A percentile compares a stretch with the other conserved stretches of the same genome.
phyloP scores from a whole-genome alignment of 305 asterid species.

The Striga hermonthica region DNA sequence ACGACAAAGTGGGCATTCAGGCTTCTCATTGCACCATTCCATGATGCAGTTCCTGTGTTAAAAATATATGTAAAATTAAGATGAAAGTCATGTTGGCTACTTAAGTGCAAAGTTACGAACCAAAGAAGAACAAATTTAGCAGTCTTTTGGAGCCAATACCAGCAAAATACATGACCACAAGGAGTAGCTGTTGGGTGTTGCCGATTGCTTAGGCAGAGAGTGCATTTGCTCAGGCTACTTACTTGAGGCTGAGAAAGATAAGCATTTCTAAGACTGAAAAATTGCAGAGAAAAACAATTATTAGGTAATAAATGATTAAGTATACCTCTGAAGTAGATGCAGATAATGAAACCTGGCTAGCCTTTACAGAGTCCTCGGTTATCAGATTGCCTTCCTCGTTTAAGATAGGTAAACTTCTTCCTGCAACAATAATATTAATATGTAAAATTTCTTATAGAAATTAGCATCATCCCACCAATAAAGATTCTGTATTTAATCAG shows the following conservation, averaged over 20 bases:
- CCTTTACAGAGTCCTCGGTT: slow-evolving; percentile 61
- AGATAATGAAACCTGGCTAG: slow-evolving; percentile 48
- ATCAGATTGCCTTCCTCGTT: slow-evolving; percentile 84
- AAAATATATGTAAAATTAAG: slow-evolving; percentile 1
- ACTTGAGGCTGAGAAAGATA: slow-evolving; percentile 51
- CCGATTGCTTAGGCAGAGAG: slow-evolving; percentile 93
- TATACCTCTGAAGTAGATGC: slow-evolving; percentile 77
- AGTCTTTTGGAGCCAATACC: slow-evolving; percentile 45
- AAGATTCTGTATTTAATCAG: not conserved
- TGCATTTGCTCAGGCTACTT: slow-evolving; percentile 78
- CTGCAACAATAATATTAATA: slow-evolving; percentile 38
- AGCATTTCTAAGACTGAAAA: not conserved
- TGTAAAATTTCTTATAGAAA: not conserved
- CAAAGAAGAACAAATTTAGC: slow-evolving; percentile 12
- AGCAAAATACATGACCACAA: slow-evolving; percentile 97
- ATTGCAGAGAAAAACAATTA: not conserved
- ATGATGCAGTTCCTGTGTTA: slow-evolving; percentile 81
- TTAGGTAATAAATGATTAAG: not conserved
- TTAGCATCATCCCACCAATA: not conserved
- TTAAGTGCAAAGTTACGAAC: not conserved
- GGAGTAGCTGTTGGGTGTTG: slow-evolving; percentile 93
- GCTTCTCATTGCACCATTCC: slow-evolving; percentile 99
- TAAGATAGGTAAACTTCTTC: slow-evolving; percentile 75
- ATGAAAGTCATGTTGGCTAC: slow-evolving; percentile 3
- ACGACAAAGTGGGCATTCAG: slow-evolving; percentile 97